Percentiles rank a stretch among this genome's conserved stretches.
Evolutionary conservation across 352 stramenopile genomes (phyloP).

Genomic region (Pythium apleroticum): DNA sequence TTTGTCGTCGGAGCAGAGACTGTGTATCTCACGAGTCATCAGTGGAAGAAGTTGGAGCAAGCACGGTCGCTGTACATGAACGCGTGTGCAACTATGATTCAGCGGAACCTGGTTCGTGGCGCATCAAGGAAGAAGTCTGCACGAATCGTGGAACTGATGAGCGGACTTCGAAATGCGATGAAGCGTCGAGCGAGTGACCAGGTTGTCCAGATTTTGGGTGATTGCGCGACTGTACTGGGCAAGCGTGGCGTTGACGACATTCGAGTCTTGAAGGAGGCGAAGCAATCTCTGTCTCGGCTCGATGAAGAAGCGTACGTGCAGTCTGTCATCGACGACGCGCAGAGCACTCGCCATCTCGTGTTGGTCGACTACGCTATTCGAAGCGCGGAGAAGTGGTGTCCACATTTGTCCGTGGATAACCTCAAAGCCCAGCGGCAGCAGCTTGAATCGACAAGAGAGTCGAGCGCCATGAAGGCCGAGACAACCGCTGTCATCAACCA

Average conservation of each 20-base stretch:
- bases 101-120: conserved; percentile 76
- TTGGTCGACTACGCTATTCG: conserved; percentile 68
- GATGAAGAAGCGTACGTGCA: conserved; percentile 80
- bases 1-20: conserved; percentile 72
- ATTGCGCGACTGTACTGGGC: conserved; percentile 58
- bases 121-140: conserved; percentile 66
- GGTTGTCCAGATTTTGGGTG: conserved; percentile 61
- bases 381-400: conserved; percentile 61
- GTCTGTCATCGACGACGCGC: conserved; percentile 68
- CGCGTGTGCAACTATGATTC: conserved; percentile 80
- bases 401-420: conserved; percentile 54
- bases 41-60: conserved; percentile 82
- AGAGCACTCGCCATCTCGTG: conserved; percentile 48
- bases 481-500: conserved; percentile 45
- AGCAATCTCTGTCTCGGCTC: conserved; percentile 50
- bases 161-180: conserved; percentile 53
- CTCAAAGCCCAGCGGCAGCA: conserved; percentile 30
- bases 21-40: conserved; percentile 75
- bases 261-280: conserved; percentile 53
- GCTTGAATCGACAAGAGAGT: conserved; percentile 21
- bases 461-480: conserved; percentile 39
- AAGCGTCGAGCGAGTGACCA: conserved; percentile 48
- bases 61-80: conserved; percentile 78
- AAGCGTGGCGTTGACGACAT: conserved; percentile 58
- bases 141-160: conserved; percentile 59